A percentile compares a stretch with the other conserved stretches of the same genome.
Conservation (phyloP, 306 rosid species). For the Medicago ruthenica region DNA sequence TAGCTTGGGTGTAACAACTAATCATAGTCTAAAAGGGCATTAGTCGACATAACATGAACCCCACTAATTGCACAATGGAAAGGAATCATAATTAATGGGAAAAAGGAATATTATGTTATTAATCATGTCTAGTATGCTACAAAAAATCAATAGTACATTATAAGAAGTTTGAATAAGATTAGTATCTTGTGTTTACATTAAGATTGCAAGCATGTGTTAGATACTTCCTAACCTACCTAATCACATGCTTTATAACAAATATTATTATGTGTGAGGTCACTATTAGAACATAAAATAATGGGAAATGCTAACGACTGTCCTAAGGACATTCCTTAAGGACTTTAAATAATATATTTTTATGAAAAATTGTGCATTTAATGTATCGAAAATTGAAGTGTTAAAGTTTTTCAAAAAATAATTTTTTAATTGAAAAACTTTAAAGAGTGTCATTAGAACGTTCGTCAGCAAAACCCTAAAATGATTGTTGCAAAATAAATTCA, state of each 20-base stretch:
- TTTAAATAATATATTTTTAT: too few relatives aligned
- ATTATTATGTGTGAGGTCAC: not conserved
- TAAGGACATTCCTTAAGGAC: too few relatives aligned
- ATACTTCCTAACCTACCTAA: conserved; percentile 51
- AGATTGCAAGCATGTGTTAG: conserved; percentile 54
- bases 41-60: conserved; percentile 58
- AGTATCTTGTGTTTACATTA: conserved; percentile 12
- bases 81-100: conserved; percentile 51
- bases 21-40: conserved; percentile 19
- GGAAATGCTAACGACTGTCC: too few relatives aligned
- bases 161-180: conserved; percentile 29
- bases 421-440: too few relatives aligned
- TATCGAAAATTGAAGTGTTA: too few relatives aligned
- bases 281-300: not conserved
- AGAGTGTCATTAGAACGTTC: too few relatives aligned
- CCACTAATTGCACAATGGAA: conserved; percentile 56
- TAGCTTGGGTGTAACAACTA: conserved; percentile 23
- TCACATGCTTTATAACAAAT: conserved; percentile 47
- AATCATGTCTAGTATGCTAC: conserved; percentile 39
- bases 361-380: too few relatives aligned
- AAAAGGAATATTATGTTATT: conserved; percentile 47
- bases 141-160: conserved; percentile 7
- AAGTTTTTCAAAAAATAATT: too few relatives aligned
- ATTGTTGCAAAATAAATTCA: conserved; percentile 32
- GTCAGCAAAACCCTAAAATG: too few relatives aligned